Percentiles rank a stretch among this genome's conserved stretches.
Conservation (phyloP, 176 grass and related monocot genomes). For the Aegilops sharonensis region DNA sequence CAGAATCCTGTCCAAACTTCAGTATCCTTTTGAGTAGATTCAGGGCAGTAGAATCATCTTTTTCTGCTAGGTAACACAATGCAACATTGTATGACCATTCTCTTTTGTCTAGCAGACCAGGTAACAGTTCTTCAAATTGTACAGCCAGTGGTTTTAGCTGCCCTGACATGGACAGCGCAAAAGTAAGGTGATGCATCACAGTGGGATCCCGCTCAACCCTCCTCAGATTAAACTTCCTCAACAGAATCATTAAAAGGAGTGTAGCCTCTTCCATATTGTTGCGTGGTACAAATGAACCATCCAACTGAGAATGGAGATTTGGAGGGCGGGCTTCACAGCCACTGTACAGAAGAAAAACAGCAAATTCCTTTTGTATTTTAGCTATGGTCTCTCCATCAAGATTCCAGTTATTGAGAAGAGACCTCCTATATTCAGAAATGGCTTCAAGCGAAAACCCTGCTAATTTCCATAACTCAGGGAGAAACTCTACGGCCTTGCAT, state of each 20-base stretch:
- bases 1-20: constrained; percentile 64
- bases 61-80: constrained; percentile 88
- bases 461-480: constrained; percentile 83
- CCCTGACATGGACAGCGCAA: constrained; percentile 80
- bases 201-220: constrained; percentile 70
- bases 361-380: constrained; percentile 87
- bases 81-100: constrained; percentile 77
- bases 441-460: constrained; percentile 72
- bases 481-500: constrained; percentile 80
- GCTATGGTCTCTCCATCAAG: constrained; percentile 63
- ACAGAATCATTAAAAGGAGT: constrained; percentile 87
- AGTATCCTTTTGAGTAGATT: constrained; percentile 68
- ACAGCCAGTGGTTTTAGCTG: constrained; percentile 59
- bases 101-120: constrained; percentile 59
- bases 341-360: constrained; percentile 86
- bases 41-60: constrained; percentile 71
- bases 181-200: constrained; percentile 80
- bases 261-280: constrained; percentile 96
- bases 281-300: constrained; percentile 77
- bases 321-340: constrained; percentile 79
- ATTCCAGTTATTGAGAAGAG: constrained; percentile 86
- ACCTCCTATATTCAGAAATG: constrained; percentile 76
- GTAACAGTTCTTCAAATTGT: constrained; percentile 78
- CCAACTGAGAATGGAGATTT: constrained; percentile 85
- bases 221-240: constrained; percentile 81